phyloP scores from a whole-genome alignment of 306 rosid genomes.

The Sicyos edulis region DNA sequence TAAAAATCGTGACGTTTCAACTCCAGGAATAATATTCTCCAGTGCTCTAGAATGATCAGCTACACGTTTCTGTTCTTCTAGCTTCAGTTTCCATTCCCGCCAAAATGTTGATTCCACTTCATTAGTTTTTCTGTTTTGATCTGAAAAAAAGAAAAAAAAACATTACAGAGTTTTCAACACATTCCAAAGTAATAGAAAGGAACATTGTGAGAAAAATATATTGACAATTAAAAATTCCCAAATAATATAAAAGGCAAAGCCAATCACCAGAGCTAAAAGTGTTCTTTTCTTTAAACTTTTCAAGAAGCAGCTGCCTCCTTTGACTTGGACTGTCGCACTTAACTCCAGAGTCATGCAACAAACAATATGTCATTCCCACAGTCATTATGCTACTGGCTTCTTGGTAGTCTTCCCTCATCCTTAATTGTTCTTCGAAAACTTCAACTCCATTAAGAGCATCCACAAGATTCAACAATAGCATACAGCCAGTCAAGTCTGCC shows the following conservation, averaged over 20 bases:
- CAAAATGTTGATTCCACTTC: slow-evolving; percentile 84
- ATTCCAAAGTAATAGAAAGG: not conserved
- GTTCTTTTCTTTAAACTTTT: slow-evolving; percentile 74
- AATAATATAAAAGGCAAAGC: slow-evolving; percentile 16
- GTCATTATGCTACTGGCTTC: slow-evolving; percentile 76
- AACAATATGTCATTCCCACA: slow-evolving; percentile 86
- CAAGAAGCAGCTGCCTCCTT: slow-evolving; percentile 66
- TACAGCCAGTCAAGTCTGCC: slow-evolving; percentile 65
- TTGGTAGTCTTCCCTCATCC: slow-evolving; percentile 68
- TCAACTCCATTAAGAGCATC: slow-evolving; percentile 87
- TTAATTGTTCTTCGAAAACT: slow-evolving; percentile 83
- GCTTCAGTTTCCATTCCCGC: slow-evolving; percentile 92
- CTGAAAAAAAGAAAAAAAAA: slow-evolving; percentile 33
- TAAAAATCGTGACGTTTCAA: slow-evolving; percentile 75
- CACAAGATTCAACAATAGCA: slow-evolving; percentile 76
- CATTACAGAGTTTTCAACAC: slow-evolving; percentile 13
- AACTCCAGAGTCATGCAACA: slow-evolving; percentile 63
- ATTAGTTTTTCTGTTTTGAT: slow-evolving; percentile 62
- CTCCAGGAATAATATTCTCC: slow-evolving; percentile 82
- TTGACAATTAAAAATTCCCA: not conserved
- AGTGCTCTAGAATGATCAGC: slow-evolving; percentile 76
- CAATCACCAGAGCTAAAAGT: slow-evolving; percentile 50
- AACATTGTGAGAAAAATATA: not conserved
- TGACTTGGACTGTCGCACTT: slow-evolving; percentile 52
- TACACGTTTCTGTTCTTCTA: slow-evolving; percentile 75